These are phyloP conservation scores for Plectosphaerella cucumerina DNA, from an alignment of 2,329 filamentous ascomycete genomes.

Conservation along the genomic window DNA sequence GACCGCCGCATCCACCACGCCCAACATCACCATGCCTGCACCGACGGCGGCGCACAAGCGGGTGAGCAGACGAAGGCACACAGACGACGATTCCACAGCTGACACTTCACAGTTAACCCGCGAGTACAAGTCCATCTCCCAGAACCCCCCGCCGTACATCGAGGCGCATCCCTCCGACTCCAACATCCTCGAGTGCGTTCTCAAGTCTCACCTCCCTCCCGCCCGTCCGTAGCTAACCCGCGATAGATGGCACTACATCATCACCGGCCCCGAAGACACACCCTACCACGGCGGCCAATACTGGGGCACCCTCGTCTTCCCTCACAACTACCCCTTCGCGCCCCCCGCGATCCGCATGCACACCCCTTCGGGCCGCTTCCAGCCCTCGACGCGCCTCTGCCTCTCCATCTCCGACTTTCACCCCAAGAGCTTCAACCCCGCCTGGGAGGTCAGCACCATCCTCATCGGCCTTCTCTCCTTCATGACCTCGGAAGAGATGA, in stretches of 20 bases:
- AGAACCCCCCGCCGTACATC: slow-evolving; percentile 85
- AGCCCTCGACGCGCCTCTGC: slow-evolving; percentile 86
- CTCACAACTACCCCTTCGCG: slow-evolving; percentile 93
- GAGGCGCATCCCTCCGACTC: slow-evolving; percentile 82
- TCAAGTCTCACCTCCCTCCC: neutral
- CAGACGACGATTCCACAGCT: slow-evolving; percentile 11
- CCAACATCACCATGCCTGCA: slow-evolving; percentile 45
- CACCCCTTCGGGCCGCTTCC: slow-evolving; percentile 92
- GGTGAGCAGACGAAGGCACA: slow-evolving; percentile 34
- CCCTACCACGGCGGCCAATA: slow-evolving; percentile 95
- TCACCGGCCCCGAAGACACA: slow-evolving; percentile 89
- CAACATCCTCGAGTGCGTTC: slow-evolving; percentile 79
- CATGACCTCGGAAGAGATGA: slow-evolving; percentile 99
- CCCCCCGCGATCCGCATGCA: slow-evolving; percentile 99
- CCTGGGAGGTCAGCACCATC: slow-evolving; percentile 97
- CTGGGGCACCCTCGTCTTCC: slow-evolving; percentile 96
- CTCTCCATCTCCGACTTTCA: slow-evolving; percentile 97
- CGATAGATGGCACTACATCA: slow-evolving; percentile 83
- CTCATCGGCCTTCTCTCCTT: slow-evolving; percentile 91
- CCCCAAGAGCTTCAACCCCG: slow-evolving; percentile 95
- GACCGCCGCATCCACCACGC: neutral
- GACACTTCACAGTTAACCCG: slow-evolving; percentile 46
- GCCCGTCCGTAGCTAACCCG: slow-evolving; percentile 7
- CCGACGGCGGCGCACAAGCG: slow-evolving; percentile 61
- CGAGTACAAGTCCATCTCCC: slow-evolving; percentile 58